Evolutionary conservation across 1,139 yeast genomes (phyloP).

Genomic region (Diutina rugosa): DNA sequence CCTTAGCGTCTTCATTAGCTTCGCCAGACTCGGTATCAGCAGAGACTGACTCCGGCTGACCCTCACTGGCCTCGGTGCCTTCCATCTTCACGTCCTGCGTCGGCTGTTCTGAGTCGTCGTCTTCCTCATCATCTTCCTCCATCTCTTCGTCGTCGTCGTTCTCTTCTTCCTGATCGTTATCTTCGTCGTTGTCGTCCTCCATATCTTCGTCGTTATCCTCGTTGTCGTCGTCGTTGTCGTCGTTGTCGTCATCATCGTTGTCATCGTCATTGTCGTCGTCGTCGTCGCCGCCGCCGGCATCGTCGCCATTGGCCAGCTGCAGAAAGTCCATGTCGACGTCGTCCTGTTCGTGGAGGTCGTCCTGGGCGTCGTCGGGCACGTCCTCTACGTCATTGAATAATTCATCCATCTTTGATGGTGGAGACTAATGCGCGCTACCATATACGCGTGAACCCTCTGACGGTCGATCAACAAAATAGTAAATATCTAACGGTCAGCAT

Average conservation of each 20-base stretch:
- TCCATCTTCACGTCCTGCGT: background rate
- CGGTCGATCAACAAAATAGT: too few relatives aligned
- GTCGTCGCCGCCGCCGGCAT: slow-evolving; percentile 9
- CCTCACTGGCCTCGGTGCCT: background rate
- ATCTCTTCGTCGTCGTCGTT: slow-evolving; percentile 1
- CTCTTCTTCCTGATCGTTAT: background rate
- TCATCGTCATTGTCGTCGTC: slow-evolving; percentile 3
- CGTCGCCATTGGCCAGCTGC: slow-evolving; percentile 7
- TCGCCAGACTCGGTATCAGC: background rate
- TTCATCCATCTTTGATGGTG: slow-evolving; percentile 7
- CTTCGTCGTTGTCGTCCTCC: slow-evolving; percentile 1
- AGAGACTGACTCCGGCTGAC: background rate
- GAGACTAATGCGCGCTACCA: background rate
- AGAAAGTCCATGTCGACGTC: slow-evolving; percentile 7
- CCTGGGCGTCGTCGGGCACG: slow-evolving; percentile 6
- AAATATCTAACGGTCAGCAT: too few relatives aligned
- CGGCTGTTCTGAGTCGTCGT: background rate
- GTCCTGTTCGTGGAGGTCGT: slow-evolving; percentile 1
- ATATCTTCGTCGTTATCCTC: slow-evolving; percentile 3
- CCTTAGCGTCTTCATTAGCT: background rate
- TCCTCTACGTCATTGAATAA: slow-evolving; percentile 14
- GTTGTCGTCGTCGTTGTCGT: slow-evolving; percentile 4
- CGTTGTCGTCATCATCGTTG: slow-evolving; percentile 5
- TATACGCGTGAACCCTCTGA: too few relatives aligned
- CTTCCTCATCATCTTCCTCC: slow-evolving; percentile 2